A percentile compares a stretch with the other conserved stretches of the same genome.
Conservation (phyloP, 805 yeast species). For the Teunomyces cretensis region DNA sequence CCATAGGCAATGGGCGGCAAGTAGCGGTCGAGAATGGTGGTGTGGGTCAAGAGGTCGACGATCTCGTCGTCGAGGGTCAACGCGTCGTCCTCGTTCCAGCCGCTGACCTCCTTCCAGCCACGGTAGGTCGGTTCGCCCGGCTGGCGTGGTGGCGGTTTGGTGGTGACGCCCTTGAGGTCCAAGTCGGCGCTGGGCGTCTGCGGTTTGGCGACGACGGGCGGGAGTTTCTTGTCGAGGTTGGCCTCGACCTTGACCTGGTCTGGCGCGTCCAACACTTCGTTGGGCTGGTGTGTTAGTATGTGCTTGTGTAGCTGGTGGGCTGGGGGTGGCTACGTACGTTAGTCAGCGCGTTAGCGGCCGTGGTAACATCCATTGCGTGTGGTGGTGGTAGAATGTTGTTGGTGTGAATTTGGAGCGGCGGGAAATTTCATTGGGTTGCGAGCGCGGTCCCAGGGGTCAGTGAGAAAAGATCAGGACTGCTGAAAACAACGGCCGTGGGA, state of each 20-base stretch:
- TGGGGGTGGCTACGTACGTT: background rate
- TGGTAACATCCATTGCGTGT: conserved; percentile 1
- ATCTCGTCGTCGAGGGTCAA: conserved; percentile 69
- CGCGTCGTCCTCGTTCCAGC: conserved; percentile 71
- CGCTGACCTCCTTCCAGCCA: conserved; percentile 95
- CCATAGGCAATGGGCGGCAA: conserved; percentile 80
- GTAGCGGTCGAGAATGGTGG: conserved; percentile 73
- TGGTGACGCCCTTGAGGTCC: conserved; percentile 29
- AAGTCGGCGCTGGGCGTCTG: conserved; percentile 39
- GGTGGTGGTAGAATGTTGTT: background rate
- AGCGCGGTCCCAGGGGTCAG: background rate
- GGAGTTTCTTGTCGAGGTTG: background rate
- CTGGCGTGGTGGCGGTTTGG: conserved; percentile 45
- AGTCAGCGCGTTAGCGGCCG: conserved; percentile 4
- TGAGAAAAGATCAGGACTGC: too few relatives aligned
- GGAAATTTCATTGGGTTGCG: background rate
- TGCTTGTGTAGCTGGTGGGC: background rate
- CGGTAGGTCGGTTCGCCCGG: conserved; percentile 67
- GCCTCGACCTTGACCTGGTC: conserved; percentile 20
- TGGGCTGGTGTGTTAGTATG: conserved; percentile 27
- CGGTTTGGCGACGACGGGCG: background rate
- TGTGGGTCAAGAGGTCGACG: conserved; percentile 64
- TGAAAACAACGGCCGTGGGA: too few relatives aligned
- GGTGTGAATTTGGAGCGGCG: background rate
- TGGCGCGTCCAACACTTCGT: conserved; percentile 35